Percentiles rank a stretch among this genome's conserved stretches.
Conservation (phyloP, 257 asterid genomes). For the Primulina tabacum region DNA sequence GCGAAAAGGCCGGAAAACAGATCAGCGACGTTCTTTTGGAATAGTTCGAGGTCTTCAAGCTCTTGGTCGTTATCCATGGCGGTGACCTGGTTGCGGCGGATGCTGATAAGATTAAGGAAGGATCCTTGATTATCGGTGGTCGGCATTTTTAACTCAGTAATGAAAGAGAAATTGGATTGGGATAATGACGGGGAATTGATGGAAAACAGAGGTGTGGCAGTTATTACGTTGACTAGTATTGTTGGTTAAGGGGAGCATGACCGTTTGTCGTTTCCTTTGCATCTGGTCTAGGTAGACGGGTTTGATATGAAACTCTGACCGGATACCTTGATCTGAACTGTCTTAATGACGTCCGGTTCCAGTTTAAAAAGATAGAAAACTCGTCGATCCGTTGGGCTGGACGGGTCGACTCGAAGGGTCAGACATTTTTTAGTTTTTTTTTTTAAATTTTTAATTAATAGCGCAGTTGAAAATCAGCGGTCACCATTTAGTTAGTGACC, state of each 20-base stretch:
- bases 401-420: no score
- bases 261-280: background rate
- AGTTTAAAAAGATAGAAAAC: no score
- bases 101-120: conserved; percentile 88
- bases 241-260: background rate
- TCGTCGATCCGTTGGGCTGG: no score
- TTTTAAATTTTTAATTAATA: no score
- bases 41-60: conserved; percentile 63
- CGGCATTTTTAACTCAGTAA: conserved; percentile 39
- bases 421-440: no score
- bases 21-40: conserved; percentile 66
- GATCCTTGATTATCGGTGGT: conserved; percentile 57
- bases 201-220: background rate
- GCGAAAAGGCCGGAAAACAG: conserved; percentile 63
- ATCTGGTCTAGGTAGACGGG: no score
- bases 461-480: no score
- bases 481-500: no score
- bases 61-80: conserved; percentile 60
- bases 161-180: background rate
- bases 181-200: no score
- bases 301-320: no score
- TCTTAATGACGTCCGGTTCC: no score
- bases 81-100: conserved; percentile 74
- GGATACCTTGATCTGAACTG: no score
- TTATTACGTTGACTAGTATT: background rate